A percentile compares a stretch with the other conserved stretches of the same genome.
These are phyloP conservation scores for Kingdonia uniflora DNA, from an alignment of 164 flowering plant genomes.

Conservation along the genomic window DNA sequence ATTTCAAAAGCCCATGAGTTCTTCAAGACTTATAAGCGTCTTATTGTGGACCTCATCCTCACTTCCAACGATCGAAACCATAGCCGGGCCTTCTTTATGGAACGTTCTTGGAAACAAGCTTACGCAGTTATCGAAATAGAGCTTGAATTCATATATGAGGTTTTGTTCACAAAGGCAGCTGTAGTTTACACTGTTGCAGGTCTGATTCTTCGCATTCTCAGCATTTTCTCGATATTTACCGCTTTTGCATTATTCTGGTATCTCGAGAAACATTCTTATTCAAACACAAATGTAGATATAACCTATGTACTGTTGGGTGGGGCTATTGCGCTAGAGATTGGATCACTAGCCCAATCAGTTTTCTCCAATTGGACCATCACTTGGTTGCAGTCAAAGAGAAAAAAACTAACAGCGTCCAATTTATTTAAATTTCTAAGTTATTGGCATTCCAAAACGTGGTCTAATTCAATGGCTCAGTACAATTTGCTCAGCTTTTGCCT, in stretches of 20 bases:
- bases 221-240: background rate
- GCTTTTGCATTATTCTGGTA: background rate
- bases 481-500: conserved; percentile 11
- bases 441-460: conserved; percentile 4
- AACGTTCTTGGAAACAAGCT: background rate
- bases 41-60: conserved; percentile 21
- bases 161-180: conserved; percentile 23
- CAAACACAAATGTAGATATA: background rate
- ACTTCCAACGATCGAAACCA: conserved; percentile 15
- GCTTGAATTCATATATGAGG: conserved; percentile 21
- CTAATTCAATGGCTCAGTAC: conserved; percentile 8
- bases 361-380: conserved; percentile 7
- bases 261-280: background rate
- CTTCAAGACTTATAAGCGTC: conserved; percentile 6
- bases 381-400: background rate
- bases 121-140: conserved; percentile 23
- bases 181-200: conserved; percentile 1
- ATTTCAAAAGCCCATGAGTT: background rate
- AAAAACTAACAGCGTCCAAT: background rate
- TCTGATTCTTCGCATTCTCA: conserved; percentile 1
- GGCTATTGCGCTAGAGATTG: background rate
- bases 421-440: background rate
- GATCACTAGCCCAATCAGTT: background rate
- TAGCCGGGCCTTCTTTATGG: conserved; percentile 10
- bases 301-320: background rate